Evolutionary conservation across 1,284 basidiomycete species (phyloP).

Genomic region (Xerocomus cyaneibrunnescens): DNA sequence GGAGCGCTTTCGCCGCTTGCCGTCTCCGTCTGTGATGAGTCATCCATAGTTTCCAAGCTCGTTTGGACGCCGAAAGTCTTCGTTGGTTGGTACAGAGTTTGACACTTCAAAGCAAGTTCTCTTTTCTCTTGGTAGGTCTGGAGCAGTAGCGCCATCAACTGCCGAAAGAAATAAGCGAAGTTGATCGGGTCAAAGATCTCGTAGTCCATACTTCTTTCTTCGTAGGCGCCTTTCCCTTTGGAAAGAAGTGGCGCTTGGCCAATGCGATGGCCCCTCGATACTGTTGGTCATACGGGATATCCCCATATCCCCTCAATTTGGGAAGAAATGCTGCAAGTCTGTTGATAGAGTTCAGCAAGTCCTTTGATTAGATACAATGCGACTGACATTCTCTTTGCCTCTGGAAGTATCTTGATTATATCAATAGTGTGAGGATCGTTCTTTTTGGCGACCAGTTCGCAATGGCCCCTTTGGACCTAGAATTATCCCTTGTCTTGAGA

Average conservation of each 20-base stretch:
- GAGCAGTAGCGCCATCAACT: constrained; percentile 31
- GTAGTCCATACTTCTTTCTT: constrained; percentile 26
- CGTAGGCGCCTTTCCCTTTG: constrained; percentile 23
- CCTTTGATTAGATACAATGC: not conserved
- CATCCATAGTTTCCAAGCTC: constrained; percentile 11
- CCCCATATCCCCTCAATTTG: constrained; percentile 32
- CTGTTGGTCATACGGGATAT: constrained; percentile 29
- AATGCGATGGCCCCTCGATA: constrained; percentile 32
- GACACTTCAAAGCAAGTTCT: constrained; percentile 11
- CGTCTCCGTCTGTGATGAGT: not conserved
- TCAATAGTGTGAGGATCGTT: constrained; percentile 23
- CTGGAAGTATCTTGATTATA: constrained; percentile 28
- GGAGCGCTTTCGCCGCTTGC: not conserved
- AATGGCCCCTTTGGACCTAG: constrained; percentile 31
- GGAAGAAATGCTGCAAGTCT: constrained; percentile 33
- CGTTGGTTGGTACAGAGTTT: constrained; percentile 3
- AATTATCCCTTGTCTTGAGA: constrained; percentile 2
- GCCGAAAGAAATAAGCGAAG: constrained; percentile 7
- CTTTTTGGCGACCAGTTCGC: constrained; percentile 21
- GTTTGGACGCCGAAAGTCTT: constrained; percentile 26
- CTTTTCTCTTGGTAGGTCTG: constrained; percentile 29
- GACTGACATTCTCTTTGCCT: constrained; percentile 27
- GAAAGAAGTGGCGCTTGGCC: constrained; percentile 32
- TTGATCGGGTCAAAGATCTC: not conserved
- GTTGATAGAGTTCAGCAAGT: constrained; percentile 5